Conservation (phyloP, 106 monocot species). For the Dioscorea zingiberensis region DNA sequence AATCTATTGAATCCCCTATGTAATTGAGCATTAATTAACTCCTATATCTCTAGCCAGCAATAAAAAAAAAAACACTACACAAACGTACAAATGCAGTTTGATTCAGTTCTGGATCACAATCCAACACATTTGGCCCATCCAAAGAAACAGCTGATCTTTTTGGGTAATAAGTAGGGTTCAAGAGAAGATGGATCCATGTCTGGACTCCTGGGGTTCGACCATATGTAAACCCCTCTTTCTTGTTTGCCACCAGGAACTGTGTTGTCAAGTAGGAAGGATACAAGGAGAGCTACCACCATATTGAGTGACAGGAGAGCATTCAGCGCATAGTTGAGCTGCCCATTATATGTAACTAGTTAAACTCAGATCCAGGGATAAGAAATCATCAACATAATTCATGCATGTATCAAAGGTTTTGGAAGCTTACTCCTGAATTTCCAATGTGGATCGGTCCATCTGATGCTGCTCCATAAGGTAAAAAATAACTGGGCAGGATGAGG, state of each 20-base stretch:
- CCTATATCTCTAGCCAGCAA: background rate
- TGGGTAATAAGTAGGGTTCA: conserved; percentile 55
- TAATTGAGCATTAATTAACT: background rate
- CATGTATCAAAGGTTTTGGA: conserved; percentile 4
- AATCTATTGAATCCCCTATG: no score
- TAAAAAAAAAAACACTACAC: background rate
- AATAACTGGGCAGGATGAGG: conserved; percentile 86
- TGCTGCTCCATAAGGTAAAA: conserved; percentile 89
- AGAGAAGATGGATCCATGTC: conserved; percentile 44
- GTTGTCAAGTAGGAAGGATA: conserved; percentile 90
- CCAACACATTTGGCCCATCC: conserved; percentile 84
- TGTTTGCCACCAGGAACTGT: conserved; percentile 94
- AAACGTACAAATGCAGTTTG: background rate
- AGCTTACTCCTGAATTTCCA: conserved; percentile 57
- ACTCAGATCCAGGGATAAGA: no score
- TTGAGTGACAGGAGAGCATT: conserved; percentile 84
- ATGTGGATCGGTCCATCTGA: conserved; percentile 81
- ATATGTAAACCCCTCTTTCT: conserved; percentile 94
- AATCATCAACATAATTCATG: background rate
- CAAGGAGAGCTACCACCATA: conserved; percentile 87
- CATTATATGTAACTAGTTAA: background rate
- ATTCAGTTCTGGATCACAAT: conserved; percentile 16
- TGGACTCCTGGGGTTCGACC: conserved; percentile 35
- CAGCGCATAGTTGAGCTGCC: conserved; percentile 72
- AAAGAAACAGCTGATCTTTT: conserved; percentile 55